Evolutionary conservation across 2,329 filamentous ascomycete genomes (phyloP).

Genomic region (Aspergillus sp.): DNA sequence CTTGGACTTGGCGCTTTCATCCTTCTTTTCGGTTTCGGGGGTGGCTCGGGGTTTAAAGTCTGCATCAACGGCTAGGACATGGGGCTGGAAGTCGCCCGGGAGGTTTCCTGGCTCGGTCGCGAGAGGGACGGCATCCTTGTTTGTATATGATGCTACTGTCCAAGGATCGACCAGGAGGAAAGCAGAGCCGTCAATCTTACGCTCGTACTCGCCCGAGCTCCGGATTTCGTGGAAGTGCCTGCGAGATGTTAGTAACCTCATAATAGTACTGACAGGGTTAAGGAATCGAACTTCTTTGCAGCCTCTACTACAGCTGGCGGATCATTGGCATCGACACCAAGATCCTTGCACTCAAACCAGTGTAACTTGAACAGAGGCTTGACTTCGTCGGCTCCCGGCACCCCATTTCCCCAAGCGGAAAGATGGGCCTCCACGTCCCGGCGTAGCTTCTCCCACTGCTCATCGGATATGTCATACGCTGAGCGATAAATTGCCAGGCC

Average conservation of each 20-base stretch:
- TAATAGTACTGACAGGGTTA: neutral
- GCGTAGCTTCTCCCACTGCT: constrained; percentile 23
- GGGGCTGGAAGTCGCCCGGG: constrained; percentile 19
- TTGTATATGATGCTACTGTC: constrained; percentile 18
- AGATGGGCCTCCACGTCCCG: constrained; percentile 23
- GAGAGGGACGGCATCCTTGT: neutral
- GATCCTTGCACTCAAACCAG: constrained; percentile 24
- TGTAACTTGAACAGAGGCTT: constrained; percentile 23
- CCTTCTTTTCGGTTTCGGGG: neutral
- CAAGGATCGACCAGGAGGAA: constrained; percentile 21
- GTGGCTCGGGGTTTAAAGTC: constrained; percentile 14
- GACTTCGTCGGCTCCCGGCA: constrained; percentile 19
- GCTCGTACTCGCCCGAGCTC: neutral
- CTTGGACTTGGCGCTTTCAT: constrained; percentile 11
- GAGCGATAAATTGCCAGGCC: constrained; percentile 26
- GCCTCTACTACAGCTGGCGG: neutral
- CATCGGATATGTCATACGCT: constrained; percentile 18
- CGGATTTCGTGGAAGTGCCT: constrained; percentile 16
- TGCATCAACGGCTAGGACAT: constrained; percentile 26
- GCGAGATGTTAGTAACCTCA: neutral
- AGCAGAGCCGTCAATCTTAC: neutral
- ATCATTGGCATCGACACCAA: neutral
- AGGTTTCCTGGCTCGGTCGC: neutral
- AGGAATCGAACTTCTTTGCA: neutral
- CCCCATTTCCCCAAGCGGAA: constrained; percentile 22